Conservation (phyloP, 257 asterid genomes). For the Solanum microdontum region DNA sequence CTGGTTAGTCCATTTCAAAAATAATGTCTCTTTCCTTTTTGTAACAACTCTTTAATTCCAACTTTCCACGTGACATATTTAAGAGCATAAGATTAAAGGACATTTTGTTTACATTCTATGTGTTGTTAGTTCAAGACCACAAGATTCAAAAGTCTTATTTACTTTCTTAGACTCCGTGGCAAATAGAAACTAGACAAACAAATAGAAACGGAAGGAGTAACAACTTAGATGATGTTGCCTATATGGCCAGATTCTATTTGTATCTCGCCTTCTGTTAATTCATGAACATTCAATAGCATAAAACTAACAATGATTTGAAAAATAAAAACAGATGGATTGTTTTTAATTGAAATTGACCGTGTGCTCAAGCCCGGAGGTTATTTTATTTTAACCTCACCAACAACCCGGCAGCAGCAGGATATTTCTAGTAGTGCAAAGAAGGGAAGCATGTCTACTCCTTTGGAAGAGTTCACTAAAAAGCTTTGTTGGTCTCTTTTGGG, state of each 20-base stretch:
- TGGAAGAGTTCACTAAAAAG: slow-evolving; percentile 52
- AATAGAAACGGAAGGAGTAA: background rate
- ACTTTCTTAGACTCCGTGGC: background rate
- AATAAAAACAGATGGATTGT: slow-evolving; percentile 65
- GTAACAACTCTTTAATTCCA: background rate
- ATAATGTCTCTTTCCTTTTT: background rate
- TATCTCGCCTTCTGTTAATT: background rate
- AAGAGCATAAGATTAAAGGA: background rate
- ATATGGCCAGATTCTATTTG: background rate
- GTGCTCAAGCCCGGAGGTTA: slow-evolving; percentile 95
- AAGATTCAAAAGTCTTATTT: background rate
- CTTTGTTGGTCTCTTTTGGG: slow-evolving; percentile 75
- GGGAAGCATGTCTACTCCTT: slow-evolving; percentile 42
- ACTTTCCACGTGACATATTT: background rate
- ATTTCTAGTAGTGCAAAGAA: slow-evolving; percentile 27
- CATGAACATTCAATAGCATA: background rate
- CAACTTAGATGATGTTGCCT: background rate
- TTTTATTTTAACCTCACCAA: slow-evolving; percentile 74
- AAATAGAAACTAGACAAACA: background rate
- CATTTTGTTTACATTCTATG: too few relatives aligned
- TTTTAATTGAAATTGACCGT: slow-evolving; percentile 83
- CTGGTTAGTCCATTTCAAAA: background rate
- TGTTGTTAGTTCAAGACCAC: background rate
- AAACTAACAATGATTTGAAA: slow-evolving; percentile 16
- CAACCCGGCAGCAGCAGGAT: slow-evolving; percentile 48